phyloP scores from a whole-genome alignment of 352 stramenopile species.

The Phytophthora cactorum region DNA sequence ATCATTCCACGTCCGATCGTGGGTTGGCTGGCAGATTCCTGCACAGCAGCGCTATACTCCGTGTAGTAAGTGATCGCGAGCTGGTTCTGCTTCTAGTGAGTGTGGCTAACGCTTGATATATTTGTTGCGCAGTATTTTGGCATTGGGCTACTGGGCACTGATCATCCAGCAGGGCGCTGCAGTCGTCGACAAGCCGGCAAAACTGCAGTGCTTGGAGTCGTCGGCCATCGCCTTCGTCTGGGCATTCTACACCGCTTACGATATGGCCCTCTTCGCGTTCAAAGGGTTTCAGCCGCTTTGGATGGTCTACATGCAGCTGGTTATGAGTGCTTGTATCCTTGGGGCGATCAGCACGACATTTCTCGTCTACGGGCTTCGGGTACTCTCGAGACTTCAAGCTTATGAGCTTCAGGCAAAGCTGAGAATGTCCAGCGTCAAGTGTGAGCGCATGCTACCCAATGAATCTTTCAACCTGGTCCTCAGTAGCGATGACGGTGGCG shows the following conservation, averaged over 20 bases:
- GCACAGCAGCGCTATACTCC: constrained; percentile 43
- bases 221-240: constrained; percentile 39
- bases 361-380: constrained; percentile 39
- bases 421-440: constrained; percentile 31
- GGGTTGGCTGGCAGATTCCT: constrained; percentile 39
- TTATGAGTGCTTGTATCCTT: constrained; percentile 35
- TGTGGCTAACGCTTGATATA: neutral
- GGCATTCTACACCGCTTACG: constrained; percentile 47
- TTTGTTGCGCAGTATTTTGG: constrained; percentile 48
- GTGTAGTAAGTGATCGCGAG: constrained; percentile 36
- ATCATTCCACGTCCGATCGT: constrained; percentile 36
- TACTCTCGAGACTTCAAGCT: constrained; percentile 32
- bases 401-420: constrained; percentile 34
- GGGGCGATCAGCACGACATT: constrained; percentile 40
- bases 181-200: constrained; percentile 28
- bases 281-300: constrained; percentile 43
- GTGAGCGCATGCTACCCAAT: constrained; percentile 48
- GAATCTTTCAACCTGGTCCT: constrained; percentile 49
- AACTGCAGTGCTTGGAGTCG: constrained; percentile 36
- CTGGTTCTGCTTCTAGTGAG: neutral
- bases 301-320: constrained; percentile 41
- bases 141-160: constrained; percentile 60
- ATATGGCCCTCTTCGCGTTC: constrained; percentile 38
- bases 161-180: constrained; percentile 56
- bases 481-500: constrained; percentile 19